Conservation (phyloP, 257 asterid genomes). For the Solanum lycopersicoides region DNA sequence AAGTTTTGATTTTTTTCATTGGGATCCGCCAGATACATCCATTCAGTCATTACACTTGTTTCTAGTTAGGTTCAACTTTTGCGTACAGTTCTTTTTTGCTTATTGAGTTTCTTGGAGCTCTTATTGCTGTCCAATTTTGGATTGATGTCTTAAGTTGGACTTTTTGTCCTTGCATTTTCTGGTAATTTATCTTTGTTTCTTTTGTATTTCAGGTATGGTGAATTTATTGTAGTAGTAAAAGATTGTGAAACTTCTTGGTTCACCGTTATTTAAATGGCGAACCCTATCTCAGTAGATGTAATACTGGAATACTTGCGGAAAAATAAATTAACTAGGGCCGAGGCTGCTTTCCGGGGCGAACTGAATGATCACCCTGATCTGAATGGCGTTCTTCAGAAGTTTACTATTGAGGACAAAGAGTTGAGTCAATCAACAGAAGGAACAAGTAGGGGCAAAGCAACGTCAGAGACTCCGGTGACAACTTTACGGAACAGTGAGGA, state of each 20-base stretch:
- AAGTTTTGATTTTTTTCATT: neutral
- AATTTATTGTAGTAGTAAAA: slow-evolving; percentile 19
- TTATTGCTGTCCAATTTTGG: neutral
- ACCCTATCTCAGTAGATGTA: slow-evolving; percentile 60
- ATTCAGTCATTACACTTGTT: neutral
- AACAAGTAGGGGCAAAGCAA: slow-evolving; percentile 28
- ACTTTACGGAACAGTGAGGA: slow-evolving; percentile 23
- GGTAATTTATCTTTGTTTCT: neutral
- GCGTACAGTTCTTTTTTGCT: neutral
- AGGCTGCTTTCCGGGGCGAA: slow-evolving; percentile 86
- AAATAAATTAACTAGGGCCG: slow-evolving; percentile 80
- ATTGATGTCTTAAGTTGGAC: neutral
- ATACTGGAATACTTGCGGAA: slow-evolving; percentile 60
- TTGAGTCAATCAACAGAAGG: slow-evolving; percentile 33
- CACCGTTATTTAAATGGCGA: slow-evolving; percentile 42
- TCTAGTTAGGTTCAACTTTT: neutral
- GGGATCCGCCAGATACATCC: neutral
- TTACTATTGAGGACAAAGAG: slow-evolving; percentile 48
- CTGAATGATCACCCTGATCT: slow-evolving; percentile 59
- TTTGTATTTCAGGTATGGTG: slow-evolving; percentile 37
- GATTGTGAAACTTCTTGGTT: slow-evolving; percentile 5
- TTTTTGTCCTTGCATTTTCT: slow-evolving; percentile 4
- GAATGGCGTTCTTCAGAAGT: slow-evolving; percentile 52
- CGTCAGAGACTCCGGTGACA: slow-evolving; percentile 22
- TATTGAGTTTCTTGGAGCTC: neutral